Evolutionary conservation across 352 stramenopile genomes (phyloP), one percentile per base, ranked within the genome.

Genomic region (Globisporangium irregulare): DNA sequence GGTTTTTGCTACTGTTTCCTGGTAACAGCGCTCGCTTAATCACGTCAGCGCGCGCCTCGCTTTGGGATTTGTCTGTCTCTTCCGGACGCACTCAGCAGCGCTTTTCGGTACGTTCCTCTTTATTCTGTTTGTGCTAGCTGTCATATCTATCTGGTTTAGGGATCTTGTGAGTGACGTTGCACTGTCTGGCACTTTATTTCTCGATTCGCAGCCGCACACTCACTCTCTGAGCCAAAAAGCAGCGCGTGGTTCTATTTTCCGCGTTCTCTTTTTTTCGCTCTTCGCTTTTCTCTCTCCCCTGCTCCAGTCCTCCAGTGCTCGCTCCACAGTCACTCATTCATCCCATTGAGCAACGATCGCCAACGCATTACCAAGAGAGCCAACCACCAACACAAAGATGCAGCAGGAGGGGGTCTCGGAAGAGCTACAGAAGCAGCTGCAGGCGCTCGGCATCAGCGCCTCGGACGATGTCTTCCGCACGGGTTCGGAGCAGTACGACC

Each of bases 381-480:
- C 29, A 48, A 27, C 20, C 32, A 8, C n/a, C 24, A 20, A 1
- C 9, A 22, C 27, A 12, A 65, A 7, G 6, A 65, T 66, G 60
- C 60, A 66, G 60, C 60, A 66, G 79, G 71, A 89, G 56, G 69
- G 87, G 63, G 81, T 85, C 32, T 87, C 86, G 12, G 79, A 82
- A 4, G 84, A 95, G 54, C 74, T 95, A 15, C 77, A 91, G 71
- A 82, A 87, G 67, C 87, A 95, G 69, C 73, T 95, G 29, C 85
- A 91, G 66, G 87, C 85, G 62, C 73, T 95, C 55, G 87, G 87
- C 25, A 95, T 95, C 66, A 86, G 87, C 65, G 81, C 87, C 25
- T 90, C 85, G 18, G 85, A 95, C 69, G 82, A 92, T 59, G 84
- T 92, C 15, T 95, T 95, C 63, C 85, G 83, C 56, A 95, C 87